Conservation (phyloP, 306 rosid genomes). For the Luffa acutangula region DNA sequence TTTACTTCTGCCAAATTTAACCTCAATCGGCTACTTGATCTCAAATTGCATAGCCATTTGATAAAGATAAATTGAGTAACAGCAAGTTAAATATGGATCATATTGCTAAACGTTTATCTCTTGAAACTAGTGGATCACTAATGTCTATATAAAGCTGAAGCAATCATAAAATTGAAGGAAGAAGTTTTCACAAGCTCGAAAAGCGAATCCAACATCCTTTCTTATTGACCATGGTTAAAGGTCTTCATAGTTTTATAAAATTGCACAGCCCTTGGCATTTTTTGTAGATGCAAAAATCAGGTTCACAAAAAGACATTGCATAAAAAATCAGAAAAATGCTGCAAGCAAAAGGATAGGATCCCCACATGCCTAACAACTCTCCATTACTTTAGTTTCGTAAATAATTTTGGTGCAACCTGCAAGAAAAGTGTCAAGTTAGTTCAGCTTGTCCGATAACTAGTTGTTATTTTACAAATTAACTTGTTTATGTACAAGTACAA, state of each 20-base stretch:
- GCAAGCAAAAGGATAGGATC: neutral
- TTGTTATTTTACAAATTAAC: neutral
- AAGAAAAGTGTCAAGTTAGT: constrained; percentile 4
- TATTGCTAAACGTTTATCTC: neutral
- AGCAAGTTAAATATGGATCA: neutral
- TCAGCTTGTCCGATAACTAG: neutral
- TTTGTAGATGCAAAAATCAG: neutral
- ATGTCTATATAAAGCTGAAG: neutral
- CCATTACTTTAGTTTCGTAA: constrained; percentile 52
- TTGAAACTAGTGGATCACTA: neutral
- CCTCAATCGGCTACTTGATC: neutral
- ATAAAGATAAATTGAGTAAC: neutral
- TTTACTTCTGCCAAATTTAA: neutral
- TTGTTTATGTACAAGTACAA: neutral
- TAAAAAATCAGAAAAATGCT: constrained; percentile 5
- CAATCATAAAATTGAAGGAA: neutral
- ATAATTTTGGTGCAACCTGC: constrained; percentile 84
- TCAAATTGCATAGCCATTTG: neutral
- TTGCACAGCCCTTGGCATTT: constrained; percentile 8
- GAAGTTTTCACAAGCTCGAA: neutral
- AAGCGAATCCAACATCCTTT: constrained; percentile 7
- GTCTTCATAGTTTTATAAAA: neutral
- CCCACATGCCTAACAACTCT: constrained; percentile 13
- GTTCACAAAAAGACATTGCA: constrained; percentile 2
- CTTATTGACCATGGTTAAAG: constrained; percentile 10